A percentile compares a stretch with the other conserved stretches of the same genome.
phyloP scores from a whole-genome alignment of 176 grass and related monocot genomes.

The Aegilops bicornis region DNA sequence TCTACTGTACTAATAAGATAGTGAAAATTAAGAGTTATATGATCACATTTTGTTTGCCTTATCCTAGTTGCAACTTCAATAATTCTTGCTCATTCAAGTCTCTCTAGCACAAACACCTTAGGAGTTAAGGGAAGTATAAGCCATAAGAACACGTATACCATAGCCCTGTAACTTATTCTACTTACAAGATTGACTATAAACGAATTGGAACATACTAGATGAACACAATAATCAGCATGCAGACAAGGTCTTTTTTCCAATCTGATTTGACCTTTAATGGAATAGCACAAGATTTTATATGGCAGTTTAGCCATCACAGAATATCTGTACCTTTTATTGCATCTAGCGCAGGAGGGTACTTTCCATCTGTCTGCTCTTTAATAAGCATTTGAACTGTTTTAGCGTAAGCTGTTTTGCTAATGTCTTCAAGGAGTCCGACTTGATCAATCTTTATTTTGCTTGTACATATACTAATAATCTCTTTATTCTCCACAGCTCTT shows the following conservation, averaged over 20 bases:
- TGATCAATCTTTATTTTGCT: slow-evolving; percentile 98
- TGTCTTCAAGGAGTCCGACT: slow-evolving; percentile 83
- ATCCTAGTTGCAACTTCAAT: not conserved
- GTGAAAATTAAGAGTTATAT: not conserved
- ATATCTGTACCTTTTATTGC: slow-evolving; percentile 75
- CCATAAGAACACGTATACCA: not conserved
- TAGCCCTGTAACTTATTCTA: not conserved
- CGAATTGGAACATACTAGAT: not conserved
- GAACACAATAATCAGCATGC: not conserved
- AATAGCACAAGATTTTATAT: slow-evolving; percentile 3
- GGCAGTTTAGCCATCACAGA: not conserved
- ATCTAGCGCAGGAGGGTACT: slow-evolving; percentile 80
- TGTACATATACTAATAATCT: slow-evolving; percentile 76
- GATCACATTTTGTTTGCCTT: not conserved
- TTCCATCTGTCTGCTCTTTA: slow-evolving; percentile 59
- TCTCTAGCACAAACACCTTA: not conserved
- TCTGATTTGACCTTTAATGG: not conserved
- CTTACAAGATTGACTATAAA: slow-evolving; percentile 15
- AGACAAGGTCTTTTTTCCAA: not conserved
- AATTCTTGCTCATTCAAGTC: slow-evolving; percentile 8
- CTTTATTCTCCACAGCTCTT: slow-evolving; percentile 74
- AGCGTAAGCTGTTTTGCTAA: slow-evolving; percentile 55
- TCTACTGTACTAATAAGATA: not conserved
- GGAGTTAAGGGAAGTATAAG: not conserved
- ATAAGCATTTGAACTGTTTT: slow-evolving; percentile 86